Conservation (phyloP, 2,329 filamentous ascomycete species). For the Claviceps pazoutovae region DNA sequence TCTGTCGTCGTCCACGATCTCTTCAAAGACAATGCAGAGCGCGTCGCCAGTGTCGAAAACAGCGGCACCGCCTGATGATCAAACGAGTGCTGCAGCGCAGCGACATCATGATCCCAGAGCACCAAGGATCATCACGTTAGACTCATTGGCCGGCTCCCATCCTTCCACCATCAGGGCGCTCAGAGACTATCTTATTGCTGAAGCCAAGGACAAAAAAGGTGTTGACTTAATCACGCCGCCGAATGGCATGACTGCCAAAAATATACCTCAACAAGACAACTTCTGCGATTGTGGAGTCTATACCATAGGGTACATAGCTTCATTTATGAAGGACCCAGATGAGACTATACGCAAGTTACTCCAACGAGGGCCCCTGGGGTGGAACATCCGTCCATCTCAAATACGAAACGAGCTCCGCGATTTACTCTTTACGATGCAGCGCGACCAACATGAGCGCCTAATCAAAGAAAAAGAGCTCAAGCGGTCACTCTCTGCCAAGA, state of each 20-base stretch:
- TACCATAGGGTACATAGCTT: slow-evolving; percentile 68
- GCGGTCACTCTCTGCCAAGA: slow-evolving; percentile 16
- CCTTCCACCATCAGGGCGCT: slow-evolving; percentile 50
- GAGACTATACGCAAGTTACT: slow-evolving; percentile 54
- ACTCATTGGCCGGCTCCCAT: slow-evolving; percentile 62
- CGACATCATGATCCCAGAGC: slow-evolving; percentile 27
- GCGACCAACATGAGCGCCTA: slow-evolving; percentile 35
- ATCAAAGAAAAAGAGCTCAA: slow-evolving; percentile 23
- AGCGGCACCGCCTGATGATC: slow-evolving; percentile 8
- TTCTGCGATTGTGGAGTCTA: slow-evolving; percentile 83
- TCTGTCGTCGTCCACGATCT: neutral
- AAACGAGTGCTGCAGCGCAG: neutral
- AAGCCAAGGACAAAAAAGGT: slow-evolving; percentile 50
- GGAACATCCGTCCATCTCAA: slow-evolving; percentile 40
- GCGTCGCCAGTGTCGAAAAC: neutral
- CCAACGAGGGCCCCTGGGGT: slow-evolving; percentile 35
- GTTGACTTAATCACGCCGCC: slow-evolving; percentile 24
- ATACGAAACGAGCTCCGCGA: slow-evolving; percentile 54
- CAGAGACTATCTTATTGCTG: slow-evolving; percentile 62
- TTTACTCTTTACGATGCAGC: slow-evolving; percentile 49
- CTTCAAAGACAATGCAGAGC: slow-evolving; percentile 1
- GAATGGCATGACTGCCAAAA: slow-evolving; percentile 51
- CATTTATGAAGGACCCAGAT: slow-evolving; percentile 65
- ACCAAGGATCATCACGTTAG: slow-evolving; percentile 70
- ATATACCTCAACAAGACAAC: slow-evolving; percentile 70